Base-by-base conservation (phyloP, 2,329 filamentous ascomycete genomes). In the Diaporthe nobilis region DNA sequence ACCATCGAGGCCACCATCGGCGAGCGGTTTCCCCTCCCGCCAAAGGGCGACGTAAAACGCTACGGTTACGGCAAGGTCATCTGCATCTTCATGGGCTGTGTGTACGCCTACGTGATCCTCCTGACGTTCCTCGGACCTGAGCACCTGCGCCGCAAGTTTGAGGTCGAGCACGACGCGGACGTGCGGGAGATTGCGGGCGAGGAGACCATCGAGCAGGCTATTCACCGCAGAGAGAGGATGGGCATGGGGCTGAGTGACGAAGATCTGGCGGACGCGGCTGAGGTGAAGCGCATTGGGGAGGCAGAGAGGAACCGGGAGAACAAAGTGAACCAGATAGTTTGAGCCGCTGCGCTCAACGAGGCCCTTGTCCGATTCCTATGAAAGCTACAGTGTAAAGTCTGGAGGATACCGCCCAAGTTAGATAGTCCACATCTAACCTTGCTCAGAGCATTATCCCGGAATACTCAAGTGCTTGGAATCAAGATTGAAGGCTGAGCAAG, bases 41-140 rank as follows among this genome's bases (percentile, higher is more conserved):
- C 90, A 0, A 89, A 87, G 25, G 82, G 84, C 1, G 88, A 85
- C 0, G 82, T 85, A 44, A 83, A 84, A 63, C 87, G 93, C 4
- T 95, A 93, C 82, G 86, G 94, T 76, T 97, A 97, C 79, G 95
- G 94, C 53, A 92, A 92, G 79, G 95, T 97, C 13, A 96, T 98
- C 78, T 95, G 93, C 81, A 97, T 97, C 81, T 98, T 98, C 85
- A 95, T 98, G 94, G 95, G 89, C 1, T 95, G 93, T 79, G 95
- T 97, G 1, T 98, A 90, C 79, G 88, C 81, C 37, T 92, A 91
- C 76, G 86, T 90, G n/a, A 87, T 92, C 51, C 1, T 91, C 8
- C 81, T 95, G 73, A 92, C 92, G 0, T 82, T 94, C 13, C 58
- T 94, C 4, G 93, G 93, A 0, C 89, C 89, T 1, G 89, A 91